Evolutionary conservation across 208 protist genomes (phyloP), one percentile per base, ranked within the genome.

Genomic region (Trypanosoma avium): DNA sequence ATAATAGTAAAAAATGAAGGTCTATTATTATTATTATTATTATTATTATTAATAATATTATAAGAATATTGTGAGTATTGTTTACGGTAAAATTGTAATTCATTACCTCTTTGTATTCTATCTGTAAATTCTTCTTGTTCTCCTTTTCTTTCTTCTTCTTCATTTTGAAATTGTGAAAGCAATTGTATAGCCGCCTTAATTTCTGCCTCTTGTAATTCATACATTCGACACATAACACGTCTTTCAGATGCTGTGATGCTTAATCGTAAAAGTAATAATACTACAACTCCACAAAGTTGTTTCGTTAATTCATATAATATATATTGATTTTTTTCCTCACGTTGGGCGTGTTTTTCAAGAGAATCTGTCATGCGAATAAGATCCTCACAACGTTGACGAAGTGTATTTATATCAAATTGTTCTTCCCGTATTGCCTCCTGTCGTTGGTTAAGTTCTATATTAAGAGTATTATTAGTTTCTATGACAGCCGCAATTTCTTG

Each of bases 311-410:
- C 58, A 54, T 72, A 72, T 19, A 72, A 30, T 12, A 38, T 0
- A 24, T 42, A 2, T 30, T 54, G 36, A 17, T 19, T 19, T 17
- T n/a, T 21, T 19, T 43, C 26, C 17, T 64, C 50, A 26, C 67
- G 67, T 33, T 52, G 15, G 7, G 47, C 58, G 12, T 56, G 57
- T 2, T 21, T 30, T 40, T 65, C 67, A 6, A 72, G 58, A 3
- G 43, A 46, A 26, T 57, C 30, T 45, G 42, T 33, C 38, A 72
- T 61, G 13, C 15, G 21, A 7, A 59, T 30, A 21, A 72, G 38
- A 43, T 65, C 67, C 24, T 65, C 58, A 24, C 67, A 72, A 9
- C 67, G 57, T 36, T 36, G 7, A 24, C 49, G 67, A 2, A 72
- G 42, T 35, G 50, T 48, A 21, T 42, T 35, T 8, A 61, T 48